Evolutionary conservation across 768 basidiomycete species (phyloP), one percentile per base, ranked within the genome.

Genomic region (Pleurotus ostreatus): DNA sequence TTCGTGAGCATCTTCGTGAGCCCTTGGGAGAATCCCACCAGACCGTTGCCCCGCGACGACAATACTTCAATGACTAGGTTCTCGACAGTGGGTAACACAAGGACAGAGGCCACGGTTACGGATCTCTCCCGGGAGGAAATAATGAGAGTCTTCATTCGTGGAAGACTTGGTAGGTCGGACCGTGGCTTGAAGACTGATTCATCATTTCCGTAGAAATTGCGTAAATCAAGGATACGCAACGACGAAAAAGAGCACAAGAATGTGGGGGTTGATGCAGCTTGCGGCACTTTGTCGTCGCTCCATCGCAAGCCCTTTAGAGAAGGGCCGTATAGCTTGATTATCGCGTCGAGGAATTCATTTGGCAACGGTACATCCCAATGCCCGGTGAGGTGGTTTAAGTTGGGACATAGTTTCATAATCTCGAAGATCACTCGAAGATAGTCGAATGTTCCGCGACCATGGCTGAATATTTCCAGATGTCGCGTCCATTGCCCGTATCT

Each of bases 391-490:
- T 72, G 72, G 41, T 71, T 74, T 26, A 80, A 62, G 46, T 77
- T 74, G 30, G 77, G 76, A 61, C 78, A 82, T 20, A 64, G 66
- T 34, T 70, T 74, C 55, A 81, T 66, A 56, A 79, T 77, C 56
- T 68, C 67, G 66, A 76, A 80, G 39, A 80, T 41, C 4, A 65
- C 71, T 49, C 74, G 68, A 46, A 81, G 69, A 62, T 72, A 82
- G 3, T 60, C 65, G 13, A 74, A 59, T 46, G 71, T 63, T 23
- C 76, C 73, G 38, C 79, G 75, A 15, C 74, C 70, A 62, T 76
- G 74, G 5, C 77, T 78, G 61, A 71, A 73, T 1, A 82, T 64
- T 57, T 80, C 79, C 39, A 82, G 68, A 58, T 79, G 75, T 40
- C 77, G 70, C 38, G 76, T 76, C 74, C 76, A 80, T 57, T 73